phyloP scores from a whole-genome alignment of 768 basidiomycete genomes.

The Lepiota brunneoincarnata region DNA sequence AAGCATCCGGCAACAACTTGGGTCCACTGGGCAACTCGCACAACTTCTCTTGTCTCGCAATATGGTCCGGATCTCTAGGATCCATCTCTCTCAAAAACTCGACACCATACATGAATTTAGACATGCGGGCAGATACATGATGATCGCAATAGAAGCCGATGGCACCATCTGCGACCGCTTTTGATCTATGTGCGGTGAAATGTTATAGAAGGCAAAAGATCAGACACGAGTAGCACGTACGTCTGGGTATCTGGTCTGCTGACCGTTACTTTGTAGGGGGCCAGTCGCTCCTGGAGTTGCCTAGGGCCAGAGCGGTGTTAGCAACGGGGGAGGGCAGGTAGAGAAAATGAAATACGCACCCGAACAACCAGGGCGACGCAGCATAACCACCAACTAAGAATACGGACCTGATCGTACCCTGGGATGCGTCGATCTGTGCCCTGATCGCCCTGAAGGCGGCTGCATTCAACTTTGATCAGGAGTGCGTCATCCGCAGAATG shows the following conservation, averaged over 20 bases:
- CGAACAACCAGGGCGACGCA: slow-evolving; percentile 77
- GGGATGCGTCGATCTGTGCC: slow-evolving; percentile 65
- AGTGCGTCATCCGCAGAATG: neutral
- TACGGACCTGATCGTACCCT: slow-evolving; percentile 71
- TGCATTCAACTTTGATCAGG: slow-evolving; percentile 14
- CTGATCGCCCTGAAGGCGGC: slow-evolving; percentile 70
- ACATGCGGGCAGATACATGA: slow-evolving; percentile 78
- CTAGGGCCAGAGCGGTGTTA: slow-evolving; percentile 16
- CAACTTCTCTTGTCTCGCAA: slow-evolving; percentile 57
- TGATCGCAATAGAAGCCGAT: slow-evolving; percentile 85
- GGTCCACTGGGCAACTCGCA: slow-evolving; percentile 79
- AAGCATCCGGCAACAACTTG: slow-evolving; percentile 75
- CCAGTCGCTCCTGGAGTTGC: slow-evolving; percentile 70
- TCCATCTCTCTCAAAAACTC: slow-evolving; percentile 74
- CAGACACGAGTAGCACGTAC: slow-evolving; percentile 33
- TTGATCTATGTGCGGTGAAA: slow-evolving; percentile 51
- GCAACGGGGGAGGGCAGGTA: neutral
- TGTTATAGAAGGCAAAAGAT: neutral
- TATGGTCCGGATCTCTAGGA: slow-evolving; percentile 62
- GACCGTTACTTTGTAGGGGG: slow-evolving; percentile 53
- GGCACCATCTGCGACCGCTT: slow-evolving; percentile 82
- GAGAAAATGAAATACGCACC: slow-evolving; percentile 19
- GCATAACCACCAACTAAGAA: slow-evolving; percentile 85
- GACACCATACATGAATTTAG: slow-evolving; percentile 81
- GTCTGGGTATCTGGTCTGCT: slow-evolving; percentile 81